These are phyloP conservation scores for Ceratobasidium sp. DNA, from an alignment of 1,284 basidiomycete species.

Conservation along the genomic window DNA sequence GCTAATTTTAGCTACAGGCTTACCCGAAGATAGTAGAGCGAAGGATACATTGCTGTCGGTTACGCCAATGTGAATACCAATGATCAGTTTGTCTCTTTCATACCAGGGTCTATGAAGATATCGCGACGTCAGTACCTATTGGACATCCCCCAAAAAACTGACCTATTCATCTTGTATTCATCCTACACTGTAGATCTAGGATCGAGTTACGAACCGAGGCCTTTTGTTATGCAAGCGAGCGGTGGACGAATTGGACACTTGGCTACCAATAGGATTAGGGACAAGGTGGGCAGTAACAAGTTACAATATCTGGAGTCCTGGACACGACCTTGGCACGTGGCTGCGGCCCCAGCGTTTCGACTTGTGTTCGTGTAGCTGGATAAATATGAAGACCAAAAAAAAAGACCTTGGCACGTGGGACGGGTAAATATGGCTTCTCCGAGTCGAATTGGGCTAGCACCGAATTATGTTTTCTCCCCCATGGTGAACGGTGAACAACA, in stretches of 20 bases:
- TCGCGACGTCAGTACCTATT: too few species aligned
- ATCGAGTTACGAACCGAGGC: too few species aligned
- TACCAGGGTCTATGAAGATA: too few species aligned
- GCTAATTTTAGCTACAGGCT: not conserved
- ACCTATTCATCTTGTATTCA: too few species aligned
- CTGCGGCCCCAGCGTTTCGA: too few species aligned
- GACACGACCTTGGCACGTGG: not conserved
- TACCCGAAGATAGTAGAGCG: not conserved
- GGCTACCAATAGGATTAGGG: not conserved
- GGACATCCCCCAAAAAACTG: too few species aligned
- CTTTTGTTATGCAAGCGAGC: too few species aligned
- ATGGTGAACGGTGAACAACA: not conserved
- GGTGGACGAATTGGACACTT: too few species aligned
- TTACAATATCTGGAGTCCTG: not conserved
- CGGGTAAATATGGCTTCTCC: not conserved
- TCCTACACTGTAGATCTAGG: too few species aligned
- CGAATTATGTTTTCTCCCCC: not conserved
- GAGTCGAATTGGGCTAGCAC: not conserved
- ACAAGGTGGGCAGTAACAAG: not conserved
- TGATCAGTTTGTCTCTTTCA: not conserved
- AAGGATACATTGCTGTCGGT: conserved; percentile 1
- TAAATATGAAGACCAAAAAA: too few species aligned
- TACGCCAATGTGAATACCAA: conserved; percentile 11
- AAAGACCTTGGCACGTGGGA: not conserved
- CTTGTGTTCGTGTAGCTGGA: too few species aligned